Evolutionary conservation across 441 rosid species (phyloP), one percentile per base, ranked within the genome.

Genomic region (Euphorbia schlechtendalii): DNA sequence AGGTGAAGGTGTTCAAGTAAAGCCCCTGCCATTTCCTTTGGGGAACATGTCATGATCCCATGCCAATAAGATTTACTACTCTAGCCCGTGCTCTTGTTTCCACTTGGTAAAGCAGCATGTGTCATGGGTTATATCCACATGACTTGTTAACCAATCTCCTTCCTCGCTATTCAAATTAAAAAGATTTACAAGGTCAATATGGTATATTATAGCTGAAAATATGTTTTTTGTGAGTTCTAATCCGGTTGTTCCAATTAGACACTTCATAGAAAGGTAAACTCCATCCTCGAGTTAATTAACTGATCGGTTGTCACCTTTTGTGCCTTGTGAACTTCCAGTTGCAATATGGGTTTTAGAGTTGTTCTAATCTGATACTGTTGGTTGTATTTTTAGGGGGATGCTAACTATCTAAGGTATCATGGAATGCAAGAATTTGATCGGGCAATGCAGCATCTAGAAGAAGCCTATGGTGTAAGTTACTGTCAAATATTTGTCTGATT

Each of bases 371-470:
- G 24, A 65, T 43, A 20, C 17, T 61, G 10, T 70, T 64, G 69
- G 54, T 60, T 75, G 64, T 71, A 14, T 56, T 48, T 25, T 30
- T 73, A 94, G 84, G 97, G 96, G 21, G 92, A 94, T 78, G 94
- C 99, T 18, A 73, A 78, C 0, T 91, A 75, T 78, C 85, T 94
- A 55, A 80, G 96, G 74, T 94, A 90, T 73, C 83, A 8, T 15
- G 96, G 99, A 65, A 66, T 94, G 84, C 96, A 89, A 85, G 96
- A 94, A 82, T 94, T 94, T 76, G 97, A 94, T 80, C 84, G 48
- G 67, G 96, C 92, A 45, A 94, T 94, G 96, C 99, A 94, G 72
- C 92, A 94, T 75, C 69, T 87, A 45, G 96, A 94, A 75, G 96
- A 75, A 60, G 82, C 63, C 12, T 86, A 87, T 64, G 80, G 84